Conservation (phyloP, 2,329 filamentous ascomycete species). For the Colletotrichum sp. region DNA sequence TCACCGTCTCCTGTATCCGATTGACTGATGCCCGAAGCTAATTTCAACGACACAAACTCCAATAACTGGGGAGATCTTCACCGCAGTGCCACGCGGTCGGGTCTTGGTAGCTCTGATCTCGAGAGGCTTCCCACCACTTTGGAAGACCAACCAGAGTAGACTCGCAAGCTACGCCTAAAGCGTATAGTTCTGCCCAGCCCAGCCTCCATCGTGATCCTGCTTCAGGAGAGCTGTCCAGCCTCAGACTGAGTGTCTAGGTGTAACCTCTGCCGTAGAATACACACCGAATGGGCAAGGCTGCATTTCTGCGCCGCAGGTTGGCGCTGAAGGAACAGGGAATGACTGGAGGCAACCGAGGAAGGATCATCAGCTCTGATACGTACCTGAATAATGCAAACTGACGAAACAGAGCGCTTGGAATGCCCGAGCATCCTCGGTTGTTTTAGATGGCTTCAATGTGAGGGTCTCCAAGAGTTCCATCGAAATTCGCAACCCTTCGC, state of each 20-base stretch:
- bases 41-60: slow-evolving; percentile 4
- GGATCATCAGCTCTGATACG: neutral
- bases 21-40: neutral
- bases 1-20: neutral
- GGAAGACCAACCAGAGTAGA: neutral
- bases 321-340: neutral
- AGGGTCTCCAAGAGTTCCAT: neutral
- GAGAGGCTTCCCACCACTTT: neutral
- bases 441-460: neutral
- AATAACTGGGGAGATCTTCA: neutral
- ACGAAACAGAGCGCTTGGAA: slow-evolving; percentile 1
- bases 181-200: neutral
- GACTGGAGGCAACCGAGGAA: neutral
- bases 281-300: neutral
- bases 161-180: slow-evolving; percentile 12
- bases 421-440: slow-evolving; percentile 1
- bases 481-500: neutral
- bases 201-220: neutral
- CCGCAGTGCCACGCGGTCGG: neutral
- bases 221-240: neutral
- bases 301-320: neutral
- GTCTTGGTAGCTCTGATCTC: neutral
- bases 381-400: neutral
- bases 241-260: neutral
- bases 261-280: neutral